These are phyloP conservation scores for Mycena epipterygia DNA, from an alignment of 768 basidiomycete genomes.

Conservation along the genomic window DNA sequence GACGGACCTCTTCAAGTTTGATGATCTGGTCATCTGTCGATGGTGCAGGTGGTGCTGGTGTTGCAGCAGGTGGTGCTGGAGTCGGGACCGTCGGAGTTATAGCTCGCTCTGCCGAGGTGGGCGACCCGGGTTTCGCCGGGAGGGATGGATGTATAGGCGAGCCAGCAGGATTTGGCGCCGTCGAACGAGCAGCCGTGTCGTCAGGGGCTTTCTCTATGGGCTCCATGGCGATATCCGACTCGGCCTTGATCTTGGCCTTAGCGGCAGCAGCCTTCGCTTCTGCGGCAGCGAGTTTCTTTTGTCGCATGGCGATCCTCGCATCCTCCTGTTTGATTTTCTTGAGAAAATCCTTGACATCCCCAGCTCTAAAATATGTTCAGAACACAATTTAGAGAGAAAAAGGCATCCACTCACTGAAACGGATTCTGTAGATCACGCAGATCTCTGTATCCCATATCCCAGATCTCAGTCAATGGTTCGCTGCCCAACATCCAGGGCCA, in stretches of 20 bases:
- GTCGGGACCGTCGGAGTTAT: constrained; percentile 22
- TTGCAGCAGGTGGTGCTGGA: constrained; percentile 40
- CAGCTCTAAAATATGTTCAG: constrained; percentile 60
- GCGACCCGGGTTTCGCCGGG: constrained; percentile 75
- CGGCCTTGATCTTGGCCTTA: constrained; percentile 33
- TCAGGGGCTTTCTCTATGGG: constrained; percentile 36
- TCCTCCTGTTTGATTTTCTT: constrained; percentile 80
- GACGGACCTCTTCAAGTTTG: constrained; percentile 35
- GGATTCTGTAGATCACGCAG: constrained; percentile 73
- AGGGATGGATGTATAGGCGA: constrained; percentile 77
- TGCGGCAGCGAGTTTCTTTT: constrained; percentile 48
- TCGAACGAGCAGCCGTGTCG: constrained; percentile 43
- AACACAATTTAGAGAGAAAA: background rate
- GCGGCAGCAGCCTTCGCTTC: constrained; percentile 42
- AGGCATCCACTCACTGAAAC: constrained; percentile 66
- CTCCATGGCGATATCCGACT: constrained; percentile 26
- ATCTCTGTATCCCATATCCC: constrained; percentile 84
- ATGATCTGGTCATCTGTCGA: constrained; percentile 36
- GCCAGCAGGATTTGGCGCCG: constrained; percentile 45
- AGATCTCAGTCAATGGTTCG: constrained; percentile 81
- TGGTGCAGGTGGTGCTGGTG: constrained; percentile 44
- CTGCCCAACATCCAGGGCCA: constrained; percentile 80
- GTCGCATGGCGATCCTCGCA: constrained; percentile 68
- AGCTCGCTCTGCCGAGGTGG: constrained; percentile 22
- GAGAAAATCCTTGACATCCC: constrained; percentile 81